Conservation (phyloP, 2,329 filamentous ascomycete species). For the Ophiostoma montium region DNA sequence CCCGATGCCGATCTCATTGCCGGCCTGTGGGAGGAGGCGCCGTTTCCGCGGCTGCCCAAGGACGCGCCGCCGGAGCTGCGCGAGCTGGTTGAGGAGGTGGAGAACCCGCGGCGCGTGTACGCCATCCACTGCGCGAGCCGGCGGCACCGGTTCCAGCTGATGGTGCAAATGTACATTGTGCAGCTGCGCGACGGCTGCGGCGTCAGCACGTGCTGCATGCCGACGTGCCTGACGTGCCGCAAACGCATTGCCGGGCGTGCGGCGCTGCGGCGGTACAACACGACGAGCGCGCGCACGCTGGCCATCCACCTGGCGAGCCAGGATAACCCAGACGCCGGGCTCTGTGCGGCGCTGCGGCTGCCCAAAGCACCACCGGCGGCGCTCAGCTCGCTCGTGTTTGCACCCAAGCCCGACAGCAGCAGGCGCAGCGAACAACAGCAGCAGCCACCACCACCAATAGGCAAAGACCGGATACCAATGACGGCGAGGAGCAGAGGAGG, state of each 20-base stretch:
- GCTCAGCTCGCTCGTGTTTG: constrained; percentile 33
- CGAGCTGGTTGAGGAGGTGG: constrained; percentile 40
- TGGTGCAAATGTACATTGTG: constrained; percentile 59
- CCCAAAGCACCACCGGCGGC: constrained; percentile 30
- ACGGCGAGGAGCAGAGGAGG: too few relatives aligned
- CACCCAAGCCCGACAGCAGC: constrained; percentile 18
- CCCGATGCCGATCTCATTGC: constrained; percentile 37
- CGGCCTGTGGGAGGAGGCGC: constrained; percentile 46
- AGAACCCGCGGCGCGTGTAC: constrained; percentile 48
- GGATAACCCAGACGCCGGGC: constrained; percentile 55
- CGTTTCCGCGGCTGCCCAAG: constrained; percentile 42
- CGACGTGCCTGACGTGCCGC: constrained; percentile 70
- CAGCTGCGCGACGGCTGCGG: constrained; percentile 77
- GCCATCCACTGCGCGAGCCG: constrained; percentile 45
- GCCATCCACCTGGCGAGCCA: constrained; percentile 70
- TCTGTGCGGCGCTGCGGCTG: constrained; percentile 43
- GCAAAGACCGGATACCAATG: too few relatives aligned
- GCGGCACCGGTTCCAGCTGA: constrained; percentile 48
- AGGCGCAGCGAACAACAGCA: constrained; percentile 1
- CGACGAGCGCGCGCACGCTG: constrained; percentile 66
- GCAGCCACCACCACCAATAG: too few relatives aligned
- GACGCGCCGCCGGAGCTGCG: constrained; percentile 46
- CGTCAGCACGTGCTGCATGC: constrained; percentile 50
- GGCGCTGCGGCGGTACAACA: constrained; percentile 65
- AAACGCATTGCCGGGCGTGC: constrained; percentile 50